Base-by-base conservation (phyloP, 2,329 filamentous ascomycete species). In the Diaporthe sp. region DNA sequence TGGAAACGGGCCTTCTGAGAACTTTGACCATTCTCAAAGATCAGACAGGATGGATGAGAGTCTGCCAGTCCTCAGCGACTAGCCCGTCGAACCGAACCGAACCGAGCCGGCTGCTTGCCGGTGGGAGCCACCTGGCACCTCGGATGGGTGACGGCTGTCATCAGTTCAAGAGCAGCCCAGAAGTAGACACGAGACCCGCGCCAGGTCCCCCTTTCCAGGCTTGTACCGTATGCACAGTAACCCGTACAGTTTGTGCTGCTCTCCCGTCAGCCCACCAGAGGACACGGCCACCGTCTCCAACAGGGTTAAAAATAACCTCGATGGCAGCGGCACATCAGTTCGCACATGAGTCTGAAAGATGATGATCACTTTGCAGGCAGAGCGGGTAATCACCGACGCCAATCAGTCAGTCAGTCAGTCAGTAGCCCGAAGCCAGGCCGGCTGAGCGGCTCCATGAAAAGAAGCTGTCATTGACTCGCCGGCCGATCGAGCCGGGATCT, bases 391-490 rank as follows among this genome's bases (percentile, higher is more conserved):
- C 58, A 64, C 58, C 60, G 40, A 35, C 40, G n/a, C n/a, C n/a
- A n/a, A n/a, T n/a, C n/a, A n/a, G n/a, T n/a, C 28, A 13, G 8
- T 30, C 38, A 35, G n/a, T n/a, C 4, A 58, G 55, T 33, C 13
- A 30, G 13, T 8, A 35, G 61, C 42, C 30, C 22, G 10, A 17
- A 66, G 42, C 60, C 57, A 61, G 57, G 38, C n/a, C 58, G 58
- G 58, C n/a, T 64, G 58, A 40, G 38, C 58, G 38, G 58, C 58
- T 64, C 58, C 58, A 30, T 45, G 64, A 19, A 4, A 22, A 67
- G 64, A 45, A 54, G 45, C 64, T 54, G 45, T 68, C 64, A 54
- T 68, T 68, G 64, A 68, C 64, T 54, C 64, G 64, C 30, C 45
- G 64, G 19, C 64, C 45, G 64, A 52, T 67, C 64, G 30, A 38